These are phyloP conservation scores for Hymenoscyphus fraxineus DNA, from an alignment of 2,329 filamentous ascomycete genomes.

Conservation along the genomic window DNA sequence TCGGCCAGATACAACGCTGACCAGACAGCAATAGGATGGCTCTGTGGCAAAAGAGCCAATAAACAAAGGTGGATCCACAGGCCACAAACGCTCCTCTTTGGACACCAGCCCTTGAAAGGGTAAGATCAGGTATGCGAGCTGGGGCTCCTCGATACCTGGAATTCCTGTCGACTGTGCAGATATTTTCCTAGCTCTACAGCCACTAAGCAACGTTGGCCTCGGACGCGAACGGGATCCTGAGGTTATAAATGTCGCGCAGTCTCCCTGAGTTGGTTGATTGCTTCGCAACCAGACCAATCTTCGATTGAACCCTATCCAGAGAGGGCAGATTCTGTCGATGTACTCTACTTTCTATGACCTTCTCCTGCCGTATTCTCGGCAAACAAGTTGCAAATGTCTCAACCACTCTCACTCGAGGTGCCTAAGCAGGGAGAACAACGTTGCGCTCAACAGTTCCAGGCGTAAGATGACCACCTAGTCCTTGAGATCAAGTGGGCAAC, in stretches of 20 bases:
- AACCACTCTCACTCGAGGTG: neutral
- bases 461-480: neutral
- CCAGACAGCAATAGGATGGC: constrained; percentile 1
- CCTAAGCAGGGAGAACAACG: neutral
- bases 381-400: neutral
- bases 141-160: neutral
- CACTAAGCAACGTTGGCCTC: neutral
- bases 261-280: neutral
- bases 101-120: neutral
- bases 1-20: constrained; percentile 1
- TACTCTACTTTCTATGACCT: neutral
- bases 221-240: neutral
- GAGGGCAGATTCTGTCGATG: neutral
- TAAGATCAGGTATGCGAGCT: neutral
- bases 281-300: neutral
- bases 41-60: constrained; percentile 2
- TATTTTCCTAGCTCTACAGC: neutral
- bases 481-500: neutral
- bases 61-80: neutral
- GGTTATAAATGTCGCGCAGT: constrained; percentile 1
- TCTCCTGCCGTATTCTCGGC: neutral
- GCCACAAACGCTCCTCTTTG: neutral
- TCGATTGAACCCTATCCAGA: neutral
- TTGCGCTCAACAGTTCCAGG: neutral
- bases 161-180: neutral